Conservation (phyloP, 169 alveolate species). For the Cryptosporidium ryanae region DNA sequence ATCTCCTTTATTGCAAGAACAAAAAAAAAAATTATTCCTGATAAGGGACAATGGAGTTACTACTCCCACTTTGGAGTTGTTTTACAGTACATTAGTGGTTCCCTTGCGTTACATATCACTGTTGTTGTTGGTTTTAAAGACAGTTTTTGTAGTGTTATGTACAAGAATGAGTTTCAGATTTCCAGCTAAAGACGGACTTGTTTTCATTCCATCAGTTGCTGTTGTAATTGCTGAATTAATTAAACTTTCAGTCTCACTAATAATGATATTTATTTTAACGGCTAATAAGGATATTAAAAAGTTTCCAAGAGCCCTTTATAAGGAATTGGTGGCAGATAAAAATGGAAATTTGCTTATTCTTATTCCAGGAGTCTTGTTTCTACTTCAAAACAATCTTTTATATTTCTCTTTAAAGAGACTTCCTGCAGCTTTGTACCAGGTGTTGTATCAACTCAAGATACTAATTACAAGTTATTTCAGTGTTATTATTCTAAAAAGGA, state of each 20-base stretch:
- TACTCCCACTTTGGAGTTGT: slow-evolving; percentile 28
- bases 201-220: slow-evolving; percentile 47
- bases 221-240: slow-evolving; percentile 44
- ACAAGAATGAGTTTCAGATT: slow-evolving; percentile 45
- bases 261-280: slow-evolving; percentile 40
- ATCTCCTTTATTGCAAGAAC: background rate
- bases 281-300: slow-evolving; percentile 35
- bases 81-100: slow-evolving; percentile 6
- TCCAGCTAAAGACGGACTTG: slow-evolving; percentile 57
- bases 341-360: slow-evolving; percentile 26
- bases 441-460: slow-evolving; percentile 30
- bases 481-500: slow-evolving; percentile 34
- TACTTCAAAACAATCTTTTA: slow-evolving; percentile 31
- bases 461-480: slow-evolving; percentile 34
- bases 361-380: slow-evolving; percentile 41
- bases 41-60: slow-evolving; percentile 23
- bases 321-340: slow-evolving; percentile 12
- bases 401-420: slow-evolving; percentile 40
- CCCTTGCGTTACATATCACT: slow-evolving; percentile 43
- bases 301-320: slow-evolving; percentile 31
- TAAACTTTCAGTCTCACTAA: slow-evolving; percentile 25
- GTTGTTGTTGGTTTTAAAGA: slow-evolving; percentile 18
- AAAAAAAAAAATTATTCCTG: slow-evolving; percentile 1
- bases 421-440: slow-evolving; percentile 61
- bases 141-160: slow-evolving; percentile 52